These are phyloP conservation scores for Gleditsia sinensis DNA, from an alignment of 306 rosid genomes.

Conservation along the genomic window DNA sequence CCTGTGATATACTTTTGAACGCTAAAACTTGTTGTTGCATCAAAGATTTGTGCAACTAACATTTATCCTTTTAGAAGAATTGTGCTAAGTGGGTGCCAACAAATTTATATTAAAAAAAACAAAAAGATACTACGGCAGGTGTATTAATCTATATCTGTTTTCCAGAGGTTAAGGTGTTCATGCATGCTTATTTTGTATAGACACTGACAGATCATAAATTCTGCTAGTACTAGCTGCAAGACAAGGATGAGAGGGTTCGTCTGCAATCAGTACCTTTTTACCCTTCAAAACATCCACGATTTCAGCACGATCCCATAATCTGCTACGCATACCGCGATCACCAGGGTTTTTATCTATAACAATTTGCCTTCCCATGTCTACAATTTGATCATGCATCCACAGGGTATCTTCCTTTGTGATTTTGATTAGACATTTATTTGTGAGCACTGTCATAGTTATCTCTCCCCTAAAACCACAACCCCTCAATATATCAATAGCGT, in stretches of 20 bases:
- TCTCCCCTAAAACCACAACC: conserved; percentile 56
- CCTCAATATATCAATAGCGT: conserved; percentile 43
- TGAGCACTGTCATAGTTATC: conserved; percentile 38
- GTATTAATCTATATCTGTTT: too few species aligned
- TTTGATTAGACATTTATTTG: conserved; percentile 54
- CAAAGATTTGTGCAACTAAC: too few species aligned
- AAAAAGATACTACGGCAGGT: too few species aligned
- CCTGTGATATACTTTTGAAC: too few species aligned
- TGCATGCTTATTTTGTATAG: too few species aligned
- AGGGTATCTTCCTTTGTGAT: conserved; percentile 20
- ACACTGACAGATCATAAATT: too few species aligned
- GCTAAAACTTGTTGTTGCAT: too few species aligned
- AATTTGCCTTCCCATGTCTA: conserved; percentile 71
- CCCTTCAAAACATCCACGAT: conserved; percentile 42
- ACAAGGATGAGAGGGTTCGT: background rate
- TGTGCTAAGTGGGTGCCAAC: too few species aligned
- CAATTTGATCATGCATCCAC: conserved; percentile 71
- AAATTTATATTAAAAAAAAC: too few species aligned
- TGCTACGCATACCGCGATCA: conserved; percentile 44
- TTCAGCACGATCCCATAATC: conserved; percentile 61
- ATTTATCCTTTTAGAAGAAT: too few species aligned
- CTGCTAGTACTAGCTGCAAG: background rate
- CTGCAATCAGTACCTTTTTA: conserved; percentile 41
- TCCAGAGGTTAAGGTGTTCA: too few species aligned
- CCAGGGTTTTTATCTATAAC: conserved; percentile 24